Percentiles rank a stretch among this genome's conserved stretches.
These are phyloP conservation scores for Phytopythium sindhum DNA, from an alignment of 352 stramenopile species.

Conservation along the genomic window DNA sequence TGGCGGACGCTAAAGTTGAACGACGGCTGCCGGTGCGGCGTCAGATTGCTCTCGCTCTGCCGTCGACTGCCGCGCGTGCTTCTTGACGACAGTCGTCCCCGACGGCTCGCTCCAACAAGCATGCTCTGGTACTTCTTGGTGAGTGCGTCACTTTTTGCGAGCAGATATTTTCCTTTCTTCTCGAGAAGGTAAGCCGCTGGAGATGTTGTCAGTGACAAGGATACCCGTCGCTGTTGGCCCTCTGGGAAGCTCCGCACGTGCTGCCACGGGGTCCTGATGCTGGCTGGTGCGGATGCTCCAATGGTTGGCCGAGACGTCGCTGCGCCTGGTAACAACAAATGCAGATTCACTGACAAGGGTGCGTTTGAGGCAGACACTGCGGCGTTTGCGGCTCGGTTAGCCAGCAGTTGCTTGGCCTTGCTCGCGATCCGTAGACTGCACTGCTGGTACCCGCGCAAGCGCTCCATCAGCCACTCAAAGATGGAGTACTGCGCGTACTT, in stretches of 20 bases:
- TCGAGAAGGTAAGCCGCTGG: constrained; percentile 48
- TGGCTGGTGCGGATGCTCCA: background rate
- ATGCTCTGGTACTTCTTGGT: constrained; percentile 22
- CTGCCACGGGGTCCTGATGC: background rate
- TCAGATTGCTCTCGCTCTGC: background rate
- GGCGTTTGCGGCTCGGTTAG: constrained; percentile 1
- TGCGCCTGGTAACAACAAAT: background rate
- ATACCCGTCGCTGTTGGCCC: background rate
- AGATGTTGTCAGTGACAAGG: constrained; percentile 7
- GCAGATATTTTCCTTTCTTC: constrained; percentile 60
- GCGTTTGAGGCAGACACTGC: too few relatives aligned
- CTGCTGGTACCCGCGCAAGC: constrained; percentile 39
- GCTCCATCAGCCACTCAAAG: constrained; percentile 48
- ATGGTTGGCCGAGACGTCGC: background rate
- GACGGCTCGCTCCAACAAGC: background rate
- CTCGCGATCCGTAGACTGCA: constrained; percentile 29
- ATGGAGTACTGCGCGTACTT: constrained; percentile 55
- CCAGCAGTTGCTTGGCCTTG: constrained; percentile 36
- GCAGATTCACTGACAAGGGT: background rate
- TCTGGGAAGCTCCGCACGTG: background rate
- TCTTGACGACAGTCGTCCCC: background rate
- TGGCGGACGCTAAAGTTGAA: background rate
- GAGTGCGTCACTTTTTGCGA: constrained; percentile 41
- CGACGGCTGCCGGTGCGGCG: background rate
- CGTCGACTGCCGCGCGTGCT: background rate